A percentile compares a stretch with the other conserved stretches of the same genome.
Evolutionary conservation across 495 filamentous ascomycete species (phyloP).

Genomic region (Penicillium diatomitis): DNA sequence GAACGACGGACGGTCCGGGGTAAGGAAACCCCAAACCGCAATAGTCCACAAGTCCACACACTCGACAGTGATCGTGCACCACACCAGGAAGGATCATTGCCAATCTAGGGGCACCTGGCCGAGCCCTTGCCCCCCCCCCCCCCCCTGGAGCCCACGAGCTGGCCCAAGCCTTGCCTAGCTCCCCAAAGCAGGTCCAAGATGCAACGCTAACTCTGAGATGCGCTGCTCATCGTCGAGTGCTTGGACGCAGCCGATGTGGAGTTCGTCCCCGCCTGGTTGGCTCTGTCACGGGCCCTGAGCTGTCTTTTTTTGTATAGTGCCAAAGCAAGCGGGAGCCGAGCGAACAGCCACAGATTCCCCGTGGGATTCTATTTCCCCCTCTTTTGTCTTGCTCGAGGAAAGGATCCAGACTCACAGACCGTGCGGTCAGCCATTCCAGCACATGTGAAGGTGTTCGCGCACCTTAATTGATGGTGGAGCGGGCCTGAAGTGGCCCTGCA

Average conservation of each 20-base stretch:
- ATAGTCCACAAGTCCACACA: too few species aligned
- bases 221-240: background rate
- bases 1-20: too few species aligned
- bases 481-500: background rate
- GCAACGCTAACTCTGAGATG: background rate
- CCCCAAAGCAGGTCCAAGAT: background rate
- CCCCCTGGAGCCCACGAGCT: too few species aligned
- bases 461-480: background rate
- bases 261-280: conserved; percentile 1
- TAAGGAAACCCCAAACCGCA: too few species aligned
- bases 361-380: too few species aligned
- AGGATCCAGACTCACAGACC: background rate
- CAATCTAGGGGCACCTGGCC: background rate
- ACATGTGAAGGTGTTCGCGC: conserved; percentile 8
- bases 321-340: background rate
- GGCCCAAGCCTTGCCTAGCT: background rate
- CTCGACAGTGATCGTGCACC: too few species aligned
- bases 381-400: too few species aligned
- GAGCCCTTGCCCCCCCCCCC: background rate
- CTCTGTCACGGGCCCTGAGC: background rate
- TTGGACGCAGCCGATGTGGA: background rate
- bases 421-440: background rate
- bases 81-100: background rate
- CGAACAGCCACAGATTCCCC: background rate
- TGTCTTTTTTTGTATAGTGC: background rate